Evolutionary conservation across 495 filamentous ascomycete genomes (phyloP).

Genomic region (Aspergillus sclerotioniger): DNA sequence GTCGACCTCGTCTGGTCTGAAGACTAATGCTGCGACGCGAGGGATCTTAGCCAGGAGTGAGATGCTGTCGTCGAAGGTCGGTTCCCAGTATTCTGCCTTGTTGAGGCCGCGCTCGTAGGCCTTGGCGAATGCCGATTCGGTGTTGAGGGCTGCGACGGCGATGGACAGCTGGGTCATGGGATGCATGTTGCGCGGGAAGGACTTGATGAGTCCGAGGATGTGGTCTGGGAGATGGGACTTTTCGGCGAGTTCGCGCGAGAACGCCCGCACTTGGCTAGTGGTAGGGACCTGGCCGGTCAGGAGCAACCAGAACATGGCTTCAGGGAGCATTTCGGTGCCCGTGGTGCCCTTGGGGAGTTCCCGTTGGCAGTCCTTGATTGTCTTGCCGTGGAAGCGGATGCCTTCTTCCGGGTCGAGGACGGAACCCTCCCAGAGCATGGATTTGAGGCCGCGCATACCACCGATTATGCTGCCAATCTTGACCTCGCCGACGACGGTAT

Average conservation of each 20-base stretch:
- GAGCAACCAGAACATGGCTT: slow-evolving; percentile 99
- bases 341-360: slow-evolving; percentile 89
- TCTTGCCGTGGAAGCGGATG: slow-evolving; percentile 96
- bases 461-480: slow-evolving; percentile 93
- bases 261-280: slow-evolving; percentile 70
- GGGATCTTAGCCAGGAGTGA: slow-evolving; percentile 93
- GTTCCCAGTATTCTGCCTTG: slow-evolving; percentile 98
- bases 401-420: slow-evolving; percentile 96
- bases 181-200: slow-evolving; percentile 84
- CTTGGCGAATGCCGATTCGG: slow-evolving; percentile 88
- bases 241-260: slow-evolving; percentile 84
- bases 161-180: slow-evolving; percentile 98
- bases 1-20: slow-evolving; percentile 82
- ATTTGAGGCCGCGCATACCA: slow-evolving; percentile 95
- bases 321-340: slow-evolving; percentile 98
- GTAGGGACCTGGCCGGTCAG: slow-evolving; percentile 90
- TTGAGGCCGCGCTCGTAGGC: slow-evolving; percentile 84
- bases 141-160: slow-evolving; percentile 88
- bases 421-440: slow-evolving; percentile 98
- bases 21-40: slow-evolving; percentile 94
- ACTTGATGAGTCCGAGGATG: slow-evolving; percentile 83
- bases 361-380: slow-evolving; percentile 95
- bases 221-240: slow-evolving; percentile 80
- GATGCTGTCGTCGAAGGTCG: slow-evolving; percentile 94
- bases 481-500: slow-evolving; percentile 83